Conservation (phyloP, 176 grass and related monocot genomes). For the Alloteropsis semialata region DNA sequence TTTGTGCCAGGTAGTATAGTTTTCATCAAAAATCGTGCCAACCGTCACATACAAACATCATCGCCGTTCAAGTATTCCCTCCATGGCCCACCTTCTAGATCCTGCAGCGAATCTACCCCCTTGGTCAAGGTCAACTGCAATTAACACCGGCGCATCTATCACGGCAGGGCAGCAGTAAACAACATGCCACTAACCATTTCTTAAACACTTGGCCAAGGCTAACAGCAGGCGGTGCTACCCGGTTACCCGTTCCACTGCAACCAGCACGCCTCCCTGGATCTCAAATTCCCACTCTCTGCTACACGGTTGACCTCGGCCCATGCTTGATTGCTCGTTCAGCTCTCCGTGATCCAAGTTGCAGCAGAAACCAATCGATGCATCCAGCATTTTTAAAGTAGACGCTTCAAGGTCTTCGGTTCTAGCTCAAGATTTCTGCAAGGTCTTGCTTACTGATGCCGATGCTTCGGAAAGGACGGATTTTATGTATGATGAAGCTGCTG, state of each 20-base stretch:
- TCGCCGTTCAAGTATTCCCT: neutral
- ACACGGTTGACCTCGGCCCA: slow-evolving; percentile 9
- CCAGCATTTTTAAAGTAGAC: neutral
- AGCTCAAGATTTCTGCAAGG: slow-evolving; percentile 14
- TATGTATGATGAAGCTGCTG: neutral
- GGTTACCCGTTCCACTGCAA: neutral
- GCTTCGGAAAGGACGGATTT: neutral
- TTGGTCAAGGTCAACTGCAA: slow-evolving; percentile 45
- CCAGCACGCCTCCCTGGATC: neutral
- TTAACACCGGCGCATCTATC: slow-evolving; percentile 24
- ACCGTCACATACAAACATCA: neutral
- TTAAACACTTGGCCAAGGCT: neutral
- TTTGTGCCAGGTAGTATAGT: neutral
- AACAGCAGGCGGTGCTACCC: neutral
- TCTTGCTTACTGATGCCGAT: slow-evolving; percentile 4
- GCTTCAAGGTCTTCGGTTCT: neutral
- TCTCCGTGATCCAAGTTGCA: slow-evolving; percentile 20
- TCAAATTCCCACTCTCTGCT: neutral
- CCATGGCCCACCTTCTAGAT: neutral
- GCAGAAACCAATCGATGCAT: neutral
- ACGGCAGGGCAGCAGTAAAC: slow-evolving; percentile 4
- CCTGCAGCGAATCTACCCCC: neutral
- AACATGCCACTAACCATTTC: slow-evolving; percentile 10
- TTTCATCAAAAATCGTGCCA: neutral
- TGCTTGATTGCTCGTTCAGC: neutral